Percentiles rank a stretch among this genome's conserved stretches.
phyloP scores from a whole-genome alignment of 2,329 filamentous ascomycete genomes.

The Paracoccidioides lutzii region DNA sequence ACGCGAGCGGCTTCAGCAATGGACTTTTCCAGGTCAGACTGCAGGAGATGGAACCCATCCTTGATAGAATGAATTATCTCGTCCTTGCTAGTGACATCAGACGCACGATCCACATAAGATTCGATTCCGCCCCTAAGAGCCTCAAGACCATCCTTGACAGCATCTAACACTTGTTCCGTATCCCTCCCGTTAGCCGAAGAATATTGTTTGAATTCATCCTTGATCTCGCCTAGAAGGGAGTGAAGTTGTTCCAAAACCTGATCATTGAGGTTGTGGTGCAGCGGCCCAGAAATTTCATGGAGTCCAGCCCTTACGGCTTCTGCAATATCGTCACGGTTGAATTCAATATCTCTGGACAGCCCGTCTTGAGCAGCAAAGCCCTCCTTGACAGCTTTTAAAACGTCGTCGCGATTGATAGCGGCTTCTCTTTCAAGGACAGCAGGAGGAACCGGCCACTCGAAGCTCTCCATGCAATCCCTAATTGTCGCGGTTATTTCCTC shows the following conservation, averaged over 20 bases:
- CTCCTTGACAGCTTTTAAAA: conserved; percentile 72
- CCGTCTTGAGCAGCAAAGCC: conserved; percentile 91
- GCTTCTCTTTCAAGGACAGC: conserved; percentile 21
- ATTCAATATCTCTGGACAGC: conserved; percentile 51
- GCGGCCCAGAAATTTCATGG: conserved; percentile 44
- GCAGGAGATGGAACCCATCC: conserved; percentile 42
- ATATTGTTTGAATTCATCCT: conserved; percentile 60
- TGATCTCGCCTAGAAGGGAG: conserved; percentile 48
- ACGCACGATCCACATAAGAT: conserved; percentile 60
- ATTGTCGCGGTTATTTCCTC: conserved; percentile 78
- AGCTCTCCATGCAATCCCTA: conserved; percentile 72
- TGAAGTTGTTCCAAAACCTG: conserved; percentile 47
- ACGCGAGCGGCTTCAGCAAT: conserved; percentile 32
- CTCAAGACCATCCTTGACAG: conserved; percentile 76
- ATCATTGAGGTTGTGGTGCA: conserved; percentile 38
- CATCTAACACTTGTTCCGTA: conserved; percentile 78
- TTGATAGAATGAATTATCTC: conserved; percentile 57
- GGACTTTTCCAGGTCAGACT: conserved; percentile 44
- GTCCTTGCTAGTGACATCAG: conserved; percentile 57
- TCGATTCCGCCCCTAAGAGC: conserved; percentile 70
- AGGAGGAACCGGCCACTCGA: conserved; percentile 55
- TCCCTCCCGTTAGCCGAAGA: conserved; percentile 65
- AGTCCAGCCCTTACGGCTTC: conserved; percentile 2
- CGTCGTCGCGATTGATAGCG: conserved; percentile 50
- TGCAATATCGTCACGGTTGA: conserved; percentile 3